phyloP scores from a whole-genome alignment of 805 yeast genomes.

The Dipodascopsis uninucleata region DNA sequence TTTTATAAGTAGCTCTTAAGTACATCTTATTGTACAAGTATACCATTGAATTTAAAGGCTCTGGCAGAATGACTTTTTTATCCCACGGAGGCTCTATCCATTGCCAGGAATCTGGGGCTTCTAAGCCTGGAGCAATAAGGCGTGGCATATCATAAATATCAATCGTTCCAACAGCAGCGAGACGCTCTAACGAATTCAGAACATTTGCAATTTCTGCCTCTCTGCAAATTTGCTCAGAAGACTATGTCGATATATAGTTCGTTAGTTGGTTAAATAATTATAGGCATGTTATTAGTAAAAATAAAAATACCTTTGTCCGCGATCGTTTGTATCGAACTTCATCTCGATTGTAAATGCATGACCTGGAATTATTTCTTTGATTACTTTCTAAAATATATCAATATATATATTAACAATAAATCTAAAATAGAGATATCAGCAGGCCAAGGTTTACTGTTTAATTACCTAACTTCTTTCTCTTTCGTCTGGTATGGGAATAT shows the following conservation, averaged over 20 bases:
- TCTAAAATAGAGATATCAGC: too few species aligned
- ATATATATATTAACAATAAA: too few species aligned
- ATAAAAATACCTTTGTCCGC: too few species aligned
- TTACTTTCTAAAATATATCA: too few species aligned
- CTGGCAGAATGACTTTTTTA: conserved; percentile 5
- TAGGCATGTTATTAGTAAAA: too few species aligned
- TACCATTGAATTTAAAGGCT: conserved; percentile 13
- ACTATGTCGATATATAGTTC: conserved; percentile 1
- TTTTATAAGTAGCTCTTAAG: conserved; percentile 46
- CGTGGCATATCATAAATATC: conserved; percentile 45
- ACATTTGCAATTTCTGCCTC: conserved; percentile 29
- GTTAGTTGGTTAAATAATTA: neutral
- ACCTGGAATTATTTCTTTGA: too few species aligned
- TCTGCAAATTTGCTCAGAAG: conserved; percentile 13
- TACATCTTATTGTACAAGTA: conserved; percentile 45
- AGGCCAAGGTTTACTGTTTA: too few species aligned
- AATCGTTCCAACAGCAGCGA: conserved; percentile 50
- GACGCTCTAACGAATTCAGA: conserved; percentile 42
- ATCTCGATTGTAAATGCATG: too few species aligned
- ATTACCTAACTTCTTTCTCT: too few species aligned
- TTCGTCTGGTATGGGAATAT: too few species aligned
- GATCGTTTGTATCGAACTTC: too few species aligned
- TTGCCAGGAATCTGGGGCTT: conserved; percentile 48
- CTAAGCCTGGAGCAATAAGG: conserved; percentile 38
- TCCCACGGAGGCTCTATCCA: conserved; percentile 54